phyloP scores from a whole-genome alignment of 805 yeast species.

The Candida nitratophila region DNA sequence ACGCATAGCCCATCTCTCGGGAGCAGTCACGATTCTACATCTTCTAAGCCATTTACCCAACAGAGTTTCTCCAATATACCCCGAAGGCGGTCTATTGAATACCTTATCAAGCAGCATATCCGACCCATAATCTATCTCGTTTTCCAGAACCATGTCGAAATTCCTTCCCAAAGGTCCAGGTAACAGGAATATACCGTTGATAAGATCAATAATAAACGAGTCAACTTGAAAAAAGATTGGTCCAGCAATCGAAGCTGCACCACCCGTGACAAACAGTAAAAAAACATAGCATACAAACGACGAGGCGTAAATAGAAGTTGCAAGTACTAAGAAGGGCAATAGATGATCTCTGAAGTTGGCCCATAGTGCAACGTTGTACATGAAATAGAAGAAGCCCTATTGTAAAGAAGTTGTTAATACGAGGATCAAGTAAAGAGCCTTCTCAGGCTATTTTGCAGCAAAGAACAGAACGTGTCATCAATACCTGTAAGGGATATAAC shows the following conservation, averaged over 20 bases:
- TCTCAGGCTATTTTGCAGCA: not conserved
- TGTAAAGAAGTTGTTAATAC: not conserved
- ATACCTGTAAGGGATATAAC: conserved; percentile 2
- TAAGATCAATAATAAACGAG: conserved; percentile 20
- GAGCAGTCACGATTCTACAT: conserved; percentile 17
- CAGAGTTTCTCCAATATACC: conserved; percentile 21
- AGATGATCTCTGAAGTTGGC: conserved; percentile 14
- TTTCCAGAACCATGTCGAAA: conserved; percentile 24
- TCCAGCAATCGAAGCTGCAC: conserved; percentile 13
- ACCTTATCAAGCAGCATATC: conserved; percentile 6
- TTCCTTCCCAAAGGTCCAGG: conserved; percentile 22
- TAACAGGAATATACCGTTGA: conserved; percentile 22
- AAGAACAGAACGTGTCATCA: not conserved
- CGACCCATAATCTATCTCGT: conserved; percentile 14
- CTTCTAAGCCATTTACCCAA: conserved; percentile 14
- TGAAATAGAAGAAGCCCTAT: conserved; percentile 22
- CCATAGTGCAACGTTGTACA: conserved; percentile 19
- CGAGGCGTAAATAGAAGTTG: conserved; percentile 11
- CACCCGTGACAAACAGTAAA: conserved; percentile 17
- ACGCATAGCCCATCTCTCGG: conserved; percentile 35
- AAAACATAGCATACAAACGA: conserved; percentile 10
- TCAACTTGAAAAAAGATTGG: conserved; percentile 24
- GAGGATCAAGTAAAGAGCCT: not conserved
- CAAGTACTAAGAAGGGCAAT: conserved; percentile 14
- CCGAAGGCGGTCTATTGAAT: conserved; percentile 14